Evolutionary conservation across 1,284 basidiomycete genomes (phyloP), one percentile per base, ranked within the genome.

Genomic region (Naganishia cerealis): DNA sequence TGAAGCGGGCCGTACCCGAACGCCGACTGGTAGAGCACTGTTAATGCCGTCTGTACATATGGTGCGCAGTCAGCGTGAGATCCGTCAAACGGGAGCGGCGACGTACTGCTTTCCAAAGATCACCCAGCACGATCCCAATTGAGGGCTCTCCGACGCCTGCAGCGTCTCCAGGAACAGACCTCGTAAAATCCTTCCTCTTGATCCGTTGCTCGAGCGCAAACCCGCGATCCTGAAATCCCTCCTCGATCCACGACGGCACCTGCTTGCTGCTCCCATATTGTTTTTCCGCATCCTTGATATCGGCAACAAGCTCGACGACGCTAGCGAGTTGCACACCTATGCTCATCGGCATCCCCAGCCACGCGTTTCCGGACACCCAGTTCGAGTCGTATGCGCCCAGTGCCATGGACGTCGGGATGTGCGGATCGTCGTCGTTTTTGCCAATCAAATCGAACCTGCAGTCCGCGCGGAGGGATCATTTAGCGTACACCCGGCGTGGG

Each of bases 71-170:
- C 26, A 65, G 63, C 39, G 46, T 50, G 15, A 50, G 8, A 24
- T 8, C 9, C n/a, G n/a, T 3, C 16, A 26, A 36, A n/a, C 38
- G 3, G 1, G 54, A 2, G 8, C 6, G n/a, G 9, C 5, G 26
- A 66, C 63, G 24, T 42, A 66, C 63, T 21, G 63, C 63, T 50
- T 66, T 66, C 63, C 63, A 66, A 0, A 66, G 42, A 38, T 66
- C 63, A 21, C 63, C 55, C 12, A 66, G 33, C n/a, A 63, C 61
- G 13, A 63, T 50, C 3, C 50, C 61, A 33, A 63, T 54, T 9
- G 61, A 39, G 2, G 50, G 50, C 15, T 54, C 61, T 10, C 36
- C 59, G 1, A 40, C 21, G 16, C 36, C 61, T 42, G 6, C 38
- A 36, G 39, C 61, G 21, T 52, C 52, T 24, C n/a, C 46, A 8